Base-by-base conservation (phyloP, 2,329 filamentous ascomycete genomes). In the Fusarium graminum region DNA sequence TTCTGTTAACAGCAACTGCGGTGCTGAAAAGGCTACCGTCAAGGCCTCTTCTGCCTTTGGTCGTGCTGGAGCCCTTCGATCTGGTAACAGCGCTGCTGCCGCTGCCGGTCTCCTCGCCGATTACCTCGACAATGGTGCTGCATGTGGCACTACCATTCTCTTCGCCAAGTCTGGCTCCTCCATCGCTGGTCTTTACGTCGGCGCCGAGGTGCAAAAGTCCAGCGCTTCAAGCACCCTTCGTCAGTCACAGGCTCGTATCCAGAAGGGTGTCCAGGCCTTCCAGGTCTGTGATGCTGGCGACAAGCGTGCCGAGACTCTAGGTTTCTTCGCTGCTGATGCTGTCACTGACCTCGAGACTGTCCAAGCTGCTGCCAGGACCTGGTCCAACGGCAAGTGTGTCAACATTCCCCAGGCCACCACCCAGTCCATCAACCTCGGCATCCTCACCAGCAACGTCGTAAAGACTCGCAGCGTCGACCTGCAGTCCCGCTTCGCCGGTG, bases 91-190 rank as follows among this genome's bases (percentile, higher is more conserved):
- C 4, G 59, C 36, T 9, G 65, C 68, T 22, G 38, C 34, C 26
- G 62, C 64, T 2, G 56, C 65, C 13, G 53, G 58, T n/a, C 43
- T 69, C 6, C 50, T 72, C 12, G 62, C 70, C 2, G 41, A 72
- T 4, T 73, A 69, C 34, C 50, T 72, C 4, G 56, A 52, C 3
- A 58, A 65, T 13, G 62, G 54, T 3, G 70, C 70, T 12, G 40
- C 57, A 0, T 72, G 70, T 4, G 70, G 70, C 6, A 54, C 57
- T 6, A 72, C 70, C 5, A 67, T 72, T 12, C 22, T 72, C 7
- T 70, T 72, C n/a, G 67, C 70, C 47, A 72, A 73, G 54, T 62
- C 68, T 11, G 70, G 70, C 1, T 52, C 62, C 13, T 58, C 65
- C 0, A 47, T 72, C 11, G 68, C 70, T 26, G 70, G 70, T 28